A percentile compares a stretch with the other conserved stretches of the same genome.
phyloP scores from a whole-genome alignment of 2,329 filamentous ascomycete genomes.

The Bimuria novae-zelandiae region DNA sequence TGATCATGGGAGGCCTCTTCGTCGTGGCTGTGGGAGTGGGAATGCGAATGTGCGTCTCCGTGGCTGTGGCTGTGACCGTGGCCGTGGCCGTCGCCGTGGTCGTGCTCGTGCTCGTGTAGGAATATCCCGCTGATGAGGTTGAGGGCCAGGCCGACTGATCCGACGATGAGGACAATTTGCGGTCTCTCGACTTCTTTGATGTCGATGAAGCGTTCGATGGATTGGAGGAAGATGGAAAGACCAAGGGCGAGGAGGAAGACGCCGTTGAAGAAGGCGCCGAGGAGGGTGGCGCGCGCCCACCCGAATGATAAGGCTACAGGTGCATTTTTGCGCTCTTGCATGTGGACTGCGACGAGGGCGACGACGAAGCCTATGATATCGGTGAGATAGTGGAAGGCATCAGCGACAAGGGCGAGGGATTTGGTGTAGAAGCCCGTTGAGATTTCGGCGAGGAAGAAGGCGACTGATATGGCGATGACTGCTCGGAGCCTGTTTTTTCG shows the following conservation, averaged over 20 bases:
- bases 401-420: slow-evolving; percentile 73
- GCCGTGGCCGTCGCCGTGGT: slow-evolving; percentile 39
- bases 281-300: slow-evolving; percentile 74
- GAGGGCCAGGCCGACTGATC: slow-evolving; percentile 66
- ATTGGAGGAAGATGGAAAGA: slow-evolving; percentile 73
- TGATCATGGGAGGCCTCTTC: slow-evolving; percentile 19
- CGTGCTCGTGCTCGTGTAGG: slow-evolving; percentile 59
- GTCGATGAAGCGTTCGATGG: slow-evolving; percentile 70
- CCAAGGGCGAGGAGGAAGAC: slow-evolving; percentile 74
- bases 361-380: slow-evolving; percentile 72
- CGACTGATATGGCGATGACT: slow-evolving; percentile 53
- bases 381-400: slow-evolving; percentile 79
- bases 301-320: slow-evolving; percentile 70
- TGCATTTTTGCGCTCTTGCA: slow-evolving; percentile 57
- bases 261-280: slow-evolving; percentile 82
- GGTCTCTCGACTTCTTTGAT: slow-evolving; percentile 65
- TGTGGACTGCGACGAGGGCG: slow-evolving; percentile 66
- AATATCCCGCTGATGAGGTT: slow-evolving; percentile 71
- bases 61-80: slow-evolving; percentile 23
- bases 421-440: slow-evolving; percentile 69
- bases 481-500: slow-evolving; percentile 40
- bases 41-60: neutral
- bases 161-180: slow-evolving; percentile 69
- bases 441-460: slow-evolving; percentile 55
- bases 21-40: slow-evolving; percentile 19